Evolutionary conservation across 2,329 filamentous ascomycete genomes (phyloP).

Genomic region (Metarhizium brunneum): DNA sequence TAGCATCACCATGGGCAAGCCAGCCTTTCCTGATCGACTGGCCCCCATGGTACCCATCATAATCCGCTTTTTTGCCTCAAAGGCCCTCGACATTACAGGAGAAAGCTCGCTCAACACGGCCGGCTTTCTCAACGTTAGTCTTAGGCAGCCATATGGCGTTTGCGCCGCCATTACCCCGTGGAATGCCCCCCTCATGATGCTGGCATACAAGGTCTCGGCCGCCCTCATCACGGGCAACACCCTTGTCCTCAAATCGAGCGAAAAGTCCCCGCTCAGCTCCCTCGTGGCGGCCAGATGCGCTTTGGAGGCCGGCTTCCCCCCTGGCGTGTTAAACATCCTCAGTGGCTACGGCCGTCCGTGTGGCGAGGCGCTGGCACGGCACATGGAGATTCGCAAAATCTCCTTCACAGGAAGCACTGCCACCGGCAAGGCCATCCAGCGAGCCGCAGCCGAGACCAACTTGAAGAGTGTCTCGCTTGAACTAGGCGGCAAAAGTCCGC

Average conservation of each 20-base stretch:
- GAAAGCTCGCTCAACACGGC: constrained; percentile 17
- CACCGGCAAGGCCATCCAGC: constrained; percentile 66
- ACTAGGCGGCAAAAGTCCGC: constrained; percentile 59
- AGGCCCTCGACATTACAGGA: constrained; percentile 36
- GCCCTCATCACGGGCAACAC: constrained; percentile 39
- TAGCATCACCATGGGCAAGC: constrained; percentile 34
- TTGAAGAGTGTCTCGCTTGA: constrained; percentile 58
- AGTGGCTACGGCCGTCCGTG: constrained; percentile 60
- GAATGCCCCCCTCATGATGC: constrained; percentile 40
- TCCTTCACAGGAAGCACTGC: constrained; percentile 68
- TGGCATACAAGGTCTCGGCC: constrained; percentile 37
- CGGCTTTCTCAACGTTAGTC: constrained; percentile 33
- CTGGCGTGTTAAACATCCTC: constrained; percentile 65
- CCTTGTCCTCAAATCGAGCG: constrained; percentile 43
- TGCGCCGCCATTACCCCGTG: constrained; percentile 49
- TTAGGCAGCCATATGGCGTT: constrained; percentile 42
- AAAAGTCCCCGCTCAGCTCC: constrained; percentile 40
- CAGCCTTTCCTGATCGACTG: constrained; percentile 26
- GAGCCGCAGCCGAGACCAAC: constrained; percentile 54
- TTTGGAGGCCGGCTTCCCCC: constrained; percentile 63
- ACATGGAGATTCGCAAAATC: constrained; percentile 62
- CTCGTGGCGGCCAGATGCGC: constrained; percentile 40
- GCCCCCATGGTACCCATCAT: constrained; percentile 26
- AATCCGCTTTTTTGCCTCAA: constrained; percentile 31
- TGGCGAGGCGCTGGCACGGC: constrained; percentile 56